Conservation (phyloP, 1,284 basidiomycete species). For the Tilletiopsis washingtonensis region DNA sequence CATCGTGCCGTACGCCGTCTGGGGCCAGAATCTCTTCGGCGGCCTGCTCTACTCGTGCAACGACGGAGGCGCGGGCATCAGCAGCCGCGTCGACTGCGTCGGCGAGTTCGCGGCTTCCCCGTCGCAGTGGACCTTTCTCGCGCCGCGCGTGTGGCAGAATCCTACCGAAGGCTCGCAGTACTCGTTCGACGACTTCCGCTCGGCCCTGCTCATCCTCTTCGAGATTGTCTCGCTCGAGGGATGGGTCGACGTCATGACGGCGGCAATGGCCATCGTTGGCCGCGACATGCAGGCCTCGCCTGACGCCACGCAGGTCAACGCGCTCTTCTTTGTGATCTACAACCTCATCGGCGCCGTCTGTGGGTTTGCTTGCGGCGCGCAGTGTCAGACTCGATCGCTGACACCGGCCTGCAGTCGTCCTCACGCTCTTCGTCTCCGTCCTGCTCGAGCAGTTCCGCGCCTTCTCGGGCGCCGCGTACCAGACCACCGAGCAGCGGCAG, state of each 20-base stretch:
- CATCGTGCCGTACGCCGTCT: constrained; percentile 93
- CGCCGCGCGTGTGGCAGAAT: constrained; percentile 81
- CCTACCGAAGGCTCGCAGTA: constrained; percentile 76
- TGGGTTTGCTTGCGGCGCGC: no score
- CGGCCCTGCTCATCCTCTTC: constrained; percentile 82
- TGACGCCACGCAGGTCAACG: constrained; percentile 52
- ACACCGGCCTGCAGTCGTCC: no score
- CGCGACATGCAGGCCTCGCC: constrained; percentile 32
- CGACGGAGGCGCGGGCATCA: constrained; percentile 54
- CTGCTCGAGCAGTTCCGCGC: constrained; percentile 88
- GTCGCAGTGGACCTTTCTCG: constrained; percentile 58
- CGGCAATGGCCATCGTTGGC: constrained; percentile 73
- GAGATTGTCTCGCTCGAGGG: constrained; percentile 92
- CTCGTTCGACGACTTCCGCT: constrained; percentile 81
- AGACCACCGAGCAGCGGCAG: constrained; percentile 78
- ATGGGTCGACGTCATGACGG: constrained; percentile 84
- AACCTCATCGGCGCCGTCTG: constrained; percentile 82
- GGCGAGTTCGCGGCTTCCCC: constrained; percentile 60
- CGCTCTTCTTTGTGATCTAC: constrained; percentile 87
- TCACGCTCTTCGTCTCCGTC: constrained; percentile 57
- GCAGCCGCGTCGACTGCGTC: constrained; percentile 61
- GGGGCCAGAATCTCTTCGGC: constrained; percentile 90
- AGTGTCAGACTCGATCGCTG: no score
- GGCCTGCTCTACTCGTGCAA: constrained; percentile 81
- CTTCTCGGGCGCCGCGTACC: constrained; percentile 65